phyloP scores from a whole-genome alignment of 768 basidiomycete genomes.

The Tulasnella sp. region DNA sequence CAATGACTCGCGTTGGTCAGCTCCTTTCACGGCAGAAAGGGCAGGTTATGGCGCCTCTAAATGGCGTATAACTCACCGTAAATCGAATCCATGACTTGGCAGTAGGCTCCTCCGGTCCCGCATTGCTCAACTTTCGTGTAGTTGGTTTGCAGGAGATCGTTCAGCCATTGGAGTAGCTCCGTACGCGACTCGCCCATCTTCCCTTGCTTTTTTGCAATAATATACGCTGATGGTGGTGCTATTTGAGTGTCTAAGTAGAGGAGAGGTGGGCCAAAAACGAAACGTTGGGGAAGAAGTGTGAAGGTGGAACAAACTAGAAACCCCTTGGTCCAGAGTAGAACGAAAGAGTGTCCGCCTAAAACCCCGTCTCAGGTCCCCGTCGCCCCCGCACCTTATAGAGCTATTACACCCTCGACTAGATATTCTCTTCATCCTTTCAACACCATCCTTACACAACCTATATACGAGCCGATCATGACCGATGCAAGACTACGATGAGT shows the following conservation, averaged over 20 bases:
- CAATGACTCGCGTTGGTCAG: constrained; percentile 28
- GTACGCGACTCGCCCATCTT: constrained; percentile 74
- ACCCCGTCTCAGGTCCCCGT: constrained; percentile 14
- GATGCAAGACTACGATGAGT: constrained; percentile 89
- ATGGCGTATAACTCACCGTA: constrained; percentile 61
- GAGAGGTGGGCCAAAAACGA: constrained; percentile 1
- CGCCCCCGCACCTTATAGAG: not conserved
- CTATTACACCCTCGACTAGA: not conserved
- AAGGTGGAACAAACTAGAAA: constrained; percentile 25
- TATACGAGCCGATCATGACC: constrained; percentile 52
- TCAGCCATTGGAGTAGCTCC: constrained; percentile 91
- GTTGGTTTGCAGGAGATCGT: constrained; percentile 87
- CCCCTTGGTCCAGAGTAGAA: constrained; percentile 32
- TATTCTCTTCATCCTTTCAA: not conserved
- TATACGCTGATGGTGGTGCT: constrained; percentile 7
- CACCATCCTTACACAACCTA: not conserved
- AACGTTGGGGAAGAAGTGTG: not conserved
- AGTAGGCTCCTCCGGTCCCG: constrained; percentile 89
- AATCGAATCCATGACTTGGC: constrained; percentile 93
- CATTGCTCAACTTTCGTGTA: constrained; percentile 94
- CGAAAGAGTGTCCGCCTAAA: not conserved
- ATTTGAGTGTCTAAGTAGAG: not conserved
- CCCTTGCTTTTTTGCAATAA: constrained; percentile 3
- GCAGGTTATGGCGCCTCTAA: not conserved
- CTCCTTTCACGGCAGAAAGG: not conserved